A percentile compares a stretch with the other conserved stretches of the same genome.
phyloP scores from a whole-genome alignment of 176 grass and related monocot genomes.

The Pontederia crassipes region DNA sequence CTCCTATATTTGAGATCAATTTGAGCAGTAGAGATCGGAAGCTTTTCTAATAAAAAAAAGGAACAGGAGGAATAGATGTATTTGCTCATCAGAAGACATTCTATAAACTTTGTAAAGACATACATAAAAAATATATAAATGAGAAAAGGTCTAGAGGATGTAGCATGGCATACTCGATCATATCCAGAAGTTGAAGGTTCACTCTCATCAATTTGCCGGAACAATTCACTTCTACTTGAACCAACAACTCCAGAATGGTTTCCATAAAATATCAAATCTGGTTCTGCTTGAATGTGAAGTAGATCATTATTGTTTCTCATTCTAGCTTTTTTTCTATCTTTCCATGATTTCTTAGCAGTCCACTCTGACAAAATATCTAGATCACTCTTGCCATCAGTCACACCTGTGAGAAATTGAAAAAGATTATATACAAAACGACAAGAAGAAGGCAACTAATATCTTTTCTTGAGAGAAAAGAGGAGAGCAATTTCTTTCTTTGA shows the following conservation, averaged over 20 bases:
- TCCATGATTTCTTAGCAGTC: slow-evolving; percentile 73
- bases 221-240: slow-evolving; percentile 43
- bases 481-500: too few relatives aligned
- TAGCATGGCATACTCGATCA: slow-evolving; percentile 51
- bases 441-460: too few relatives aligned
- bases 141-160: not conserved
- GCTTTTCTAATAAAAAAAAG: too few relatives aligned
- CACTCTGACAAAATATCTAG: slow-evolving; percentile 49
- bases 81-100: too few relatives aligned
- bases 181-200: slow-evolving; percentile 66
- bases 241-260: slow-evolving; percentile 80
- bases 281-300: slow-evolving; percentile 29
- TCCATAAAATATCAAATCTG: slow-evolving; percentile 92
- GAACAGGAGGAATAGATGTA: too few relatives aligned
- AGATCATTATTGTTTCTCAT: slow-evolving; percentile 29
- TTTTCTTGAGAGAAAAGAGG: too few relatives aligned
- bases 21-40: too few relatives aligned
- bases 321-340: slow-evolving; percentile 50
- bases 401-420: slow-evolving; percentile 21
- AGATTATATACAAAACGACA: not conserved
- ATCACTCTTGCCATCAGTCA: slow-evolving; percentile 17
- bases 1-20: too few relatives aligned
- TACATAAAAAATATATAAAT: too few relatives aligned
- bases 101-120: too few relatives aligned
- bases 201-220: slow-evolving; percentile 23